These are phyloP conservation scores for Citrus medica DNA, from an alignment of 345 rosid species.

Conservation along the genomic window DNA sequence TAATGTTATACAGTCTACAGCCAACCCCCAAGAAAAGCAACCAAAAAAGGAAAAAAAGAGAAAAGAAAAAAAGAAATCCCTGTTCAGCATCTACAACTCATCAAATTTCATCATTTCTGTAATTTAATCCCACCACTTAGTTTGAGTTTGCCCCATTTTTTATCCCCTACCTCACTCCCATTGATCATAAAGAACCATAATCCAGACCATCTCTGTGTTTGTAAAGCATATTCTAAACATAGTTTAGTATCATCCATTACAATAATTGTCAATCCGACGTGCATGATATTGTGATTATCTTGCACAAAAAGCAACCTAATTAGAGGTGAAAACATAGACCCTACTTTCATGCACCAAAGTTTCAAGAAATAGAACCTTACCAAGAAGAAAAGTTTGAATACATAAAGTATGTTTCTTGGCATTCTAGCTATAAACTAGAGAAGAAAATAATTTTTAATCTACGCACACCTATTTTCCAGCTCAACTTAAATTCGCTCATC, in stretches of 20 bases:
- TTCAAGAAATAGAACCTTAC: neutral
- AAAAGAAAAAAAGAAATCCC: too few species aligned
- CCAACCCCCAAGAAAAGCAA: neutral
- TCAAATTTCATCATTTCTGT: neutral
- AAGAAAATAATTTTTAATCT: neutral
- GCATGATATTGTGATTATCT: neutral
- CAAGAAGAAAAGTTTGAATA: neutral
- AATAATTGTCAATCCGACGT: neutral
- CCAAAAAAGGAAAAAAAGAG: neutral
- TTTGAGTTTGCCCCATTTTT: neutral
- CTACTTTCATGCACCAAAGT: neutral
- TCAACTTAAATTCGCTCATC: neutral
- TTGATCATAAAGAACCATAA: neutral
- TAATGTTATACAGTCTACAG: neutral
- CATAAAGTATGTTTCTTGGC: neutral
- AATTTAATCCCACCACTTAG: neutral
- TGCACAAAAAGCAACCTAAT: neutral
- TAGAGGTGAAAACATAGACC: neutral
- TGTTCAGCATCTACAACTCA: neutral
- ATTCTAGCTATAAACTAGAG: neutral
- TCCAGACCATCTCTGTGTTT: neutral
- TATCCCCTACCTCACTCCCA: neutral
- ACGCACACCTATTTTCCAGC: neutral
- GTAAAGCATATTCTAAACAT: neutral
- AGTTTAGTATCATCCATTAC: neutral